A percentile compares a stretch with the other conserved stretches of the same genome.
phyloP scores from a whole-genome alignment of 2,329 filamentous ascomycete species.

The Trichoderma citrinoviride region DNA sequence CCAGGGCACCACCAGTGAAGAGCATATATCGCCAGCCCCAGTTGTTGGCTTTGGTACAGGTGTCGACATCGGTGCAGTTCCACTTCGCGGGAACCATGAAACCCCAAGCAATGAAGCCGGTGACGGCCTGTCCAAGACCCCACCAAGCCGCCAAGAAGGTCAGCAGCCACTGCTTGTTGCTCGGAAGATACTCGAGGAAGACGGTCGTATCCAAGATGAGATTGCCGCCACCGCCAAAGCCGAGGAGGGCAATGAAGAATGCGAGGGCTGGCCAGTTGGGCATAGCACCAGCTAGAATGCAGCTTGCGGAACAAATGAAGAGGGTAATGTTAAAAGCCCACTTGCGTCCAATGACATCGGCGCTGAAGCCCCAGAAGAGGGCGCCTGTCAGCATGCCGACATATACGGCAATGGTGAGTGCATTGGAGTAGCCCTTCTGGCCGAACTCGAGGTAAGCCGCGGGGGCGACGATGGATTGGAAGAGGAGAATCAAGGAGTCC shows the following conservation, averaged over 20 bases:
- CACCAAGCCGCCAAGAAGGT: conserved; percentile 48
- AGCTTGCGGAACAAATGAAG: conserved; percentile 56
- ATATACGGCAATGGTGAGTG: conserved; percentile 61
- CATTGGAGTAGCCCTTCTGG: conserved; percentile 51
- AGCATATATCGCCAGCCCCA: conserved; percentile 51
- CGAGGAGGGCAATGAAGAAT: conserved; percentile 59
- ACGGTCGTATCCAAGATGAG: conserved; percentile 51
- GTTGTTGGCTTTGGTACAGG: conserved; percentile 48
- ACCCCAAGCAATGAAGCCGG: conserved; percentile 45
- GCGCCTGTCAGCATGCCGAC: conserved; percentile 55
- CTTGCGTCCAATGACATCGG: conserved; percentile 65
- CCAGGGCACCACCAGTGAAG: conserved; percentile 45
- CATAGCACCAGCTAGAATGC: conserved; percentile 62
- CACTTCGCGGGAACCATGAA: conserved; percentile 49
- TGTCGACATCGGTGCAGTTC: conserved; percentile 39
- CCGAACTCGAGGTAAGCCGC: conserved; percentile 60
- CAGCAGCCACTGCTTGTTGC: conserved; percentile 47
- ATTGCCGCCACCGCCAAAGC: conserved; percentile 59
- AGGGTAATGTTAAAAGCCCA: conserved; percentile 68
- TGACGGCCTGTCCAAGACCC: conserved; percentile 51
- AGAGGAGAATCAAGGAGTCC: conserved; percentile 47
- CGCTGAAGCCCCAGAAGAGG: conserved; percentile 66
- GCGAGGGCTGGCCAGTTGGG: conserved; percentile 66
- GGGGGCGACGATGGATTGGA: conserved; percentile 61
- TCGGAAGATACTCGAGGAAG: conserved; percentile 51